Conservation (phyloP, 1,139 yeast genomes). For the Suhomyces yuchorum region DNA sequence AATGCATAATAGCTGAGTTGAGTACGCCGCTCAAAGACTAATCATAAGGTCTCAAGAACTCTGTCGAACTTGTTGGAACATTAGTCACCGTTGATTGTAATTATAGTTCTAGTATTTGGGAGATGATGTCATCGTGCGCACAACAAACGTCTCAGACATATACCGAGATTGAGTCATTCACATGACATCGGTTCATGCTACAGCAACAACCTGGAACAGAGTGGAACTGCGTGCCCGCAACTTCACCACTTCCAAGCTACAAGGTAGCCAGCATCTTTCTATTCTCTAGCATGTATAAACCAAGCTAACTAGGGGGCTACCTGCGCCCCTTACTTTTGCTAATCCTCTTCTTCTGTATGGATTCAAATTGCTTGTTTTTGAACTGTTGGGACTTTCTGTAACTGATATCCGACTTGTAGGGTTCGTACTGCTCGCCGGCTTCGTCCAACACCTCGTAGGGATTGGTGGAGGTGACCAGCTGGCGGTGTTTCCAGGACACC, state of each 20-base stretch:
- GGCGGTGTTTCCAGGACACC: constrained; percentile 10
- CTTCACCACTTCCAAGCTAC: neutral
- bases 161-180: neutral
- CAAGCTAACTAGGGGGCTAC: constrained; percentile 3
- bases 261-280: neutral
- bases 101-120: no score
- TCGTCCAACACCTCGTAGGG: constrained; percentile 16
- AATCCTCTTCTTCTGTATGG: constrained; percentile 14
- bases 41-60: no score
- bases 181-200: neutral
- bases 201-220: neutral
- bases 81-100: no score
- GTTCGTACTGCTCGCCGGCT: constrained; percentile 6
- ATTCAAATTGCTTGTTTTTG: constrained; percentile 19
- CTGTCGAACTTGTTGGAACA: no score
- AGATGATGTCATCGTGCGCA: neutral
- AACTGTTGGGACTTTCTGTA: constrained; percentile 17
- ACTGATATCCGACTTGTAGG: constrained; percentile 15
- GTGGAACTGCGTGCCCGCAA: neutral
- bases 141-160: neutral
- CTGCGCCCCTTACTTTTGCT: constrained; percentile 11
- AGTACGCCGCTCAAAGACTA: no score
- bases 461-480: constrained; percentile 12
- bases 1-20: no score
- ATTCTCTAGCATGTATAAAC: neutral